A percentile compares a stretch with the other conserved stretches of the same genome.
Evolutionary conservation across 345 rosid genomes (phyloP).

Genomic region (Aquilaria malaccensis): DNA sequence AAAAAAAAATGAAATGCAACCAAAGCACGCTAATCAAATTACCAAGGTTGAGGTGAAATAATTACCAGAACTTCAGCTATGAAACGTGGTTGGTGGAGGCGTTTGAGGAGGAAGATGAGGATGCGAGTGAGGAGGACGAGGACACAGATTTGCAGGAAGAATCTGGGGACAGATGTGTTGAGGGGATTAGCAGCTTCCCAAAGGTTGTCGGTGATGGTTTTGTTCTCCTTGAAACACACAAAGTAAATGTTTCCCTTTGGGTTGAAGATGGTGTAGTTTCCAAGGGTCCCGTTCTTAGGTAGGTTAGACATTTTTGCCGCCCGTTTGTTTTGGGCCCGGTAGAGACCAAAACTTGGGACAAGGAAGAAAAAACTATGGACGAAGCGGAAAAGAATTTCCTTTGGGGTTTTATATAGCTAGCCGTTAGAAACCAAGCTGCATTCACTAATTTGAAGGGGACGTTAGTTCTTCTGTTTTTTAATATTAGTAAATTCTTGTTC

Average conservation of each 20-base stretch:
- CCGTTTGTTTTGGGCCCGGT: too few relatives aligned
- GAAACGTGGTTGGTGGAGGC: constrained; percentile 15
- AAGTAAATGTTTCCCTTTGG: background rate
- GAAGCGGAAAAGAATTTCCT: too few relatives aligned
- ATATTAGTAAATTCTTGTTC: too few relatives aligned
- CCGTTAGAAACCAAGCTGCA: too few relatives aligned
- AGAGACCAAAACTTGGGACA: too few relatives aligned
- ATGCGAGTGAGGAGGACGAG: background rate
- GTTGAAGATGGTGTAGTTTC: constrained; percentile 5
- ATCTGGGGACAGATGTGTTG: background rate
- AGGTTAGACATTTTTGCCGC: too few relatives aligned
- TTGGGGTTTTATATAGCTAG: too few relatives aligned
- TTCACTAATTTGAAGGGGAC: too few relatives aligned
- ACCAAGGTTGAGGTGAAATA: background rate
- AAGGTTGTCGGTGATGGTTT: background rate
- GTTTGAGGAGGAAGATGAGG: constrained; percentile 5
- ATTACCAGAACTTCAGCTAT: constrained; percentile 12
- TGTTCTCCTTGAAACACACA: background rate
- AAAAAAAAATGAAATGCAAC: too few relatives aligned
- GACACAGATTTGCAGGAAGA: background rate
- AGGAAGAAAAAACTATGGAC: too few relatives aligned
- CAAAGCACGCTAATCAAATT: too few relatives aligned
- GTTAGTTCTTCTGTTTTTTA: too few relatives aligned
- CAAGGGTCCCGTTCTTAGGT: background rate
- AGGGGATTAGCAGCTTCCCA: constrained; percentile 7